phyloP scores from a whole-genome alignment of 305 asterid species.

The Rubia peregrina region DNA sequence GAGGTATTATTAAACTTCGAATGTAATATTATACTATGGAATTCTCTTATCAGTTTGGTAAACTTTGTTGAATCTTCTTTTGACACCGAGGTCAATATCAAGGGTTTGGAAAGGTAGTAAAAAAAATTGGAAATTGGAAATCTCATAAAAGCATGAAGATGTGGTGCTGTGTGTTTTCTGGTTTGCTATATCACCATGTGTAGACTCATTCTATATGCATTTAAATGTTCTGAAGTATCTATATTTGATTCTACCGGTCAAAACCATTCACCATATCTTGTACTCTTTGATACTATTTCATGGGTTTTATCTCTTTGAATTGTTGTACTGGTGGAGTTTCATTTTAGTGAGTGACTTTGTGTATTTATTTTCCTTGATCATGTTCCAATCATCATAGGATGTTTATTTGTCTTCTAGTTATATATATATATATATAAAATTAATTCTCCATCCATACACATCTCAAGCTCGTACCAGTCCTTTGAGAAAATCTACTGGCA shows the following conservation, averaged over 20 bases:
- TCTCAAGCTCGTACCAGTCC: background rate
- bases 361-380: background rate
- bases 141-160: background rate
- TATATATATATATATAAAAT: background rate
- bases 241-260: background rate
- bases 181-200: background rate
- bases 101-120: background rate
- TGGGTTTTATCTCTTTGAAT: background rate
- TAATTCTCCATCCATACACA: background rate
- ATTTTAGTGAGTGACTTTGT: no score
- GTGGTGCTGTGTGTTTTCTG: background rate
- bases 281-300: background rate
- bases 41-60: no score
- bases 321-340: background rate
- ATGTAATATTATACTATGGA: no score
- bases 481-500: constrained; percentile 10
- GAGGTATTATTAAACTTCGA: constrained; percentile 47
- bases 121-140: background rate
- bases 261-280: background rate
- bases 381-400: background rate
- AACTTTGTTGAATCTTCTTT: background rate
- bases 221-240: background rate
- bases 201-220: background rate
- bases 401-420: background rate
- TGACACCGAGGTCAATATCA: background rate